Percentiles rank a stretch among this genome's conserved stretches.
These are phyloP conservation scores for Mesotaenium endlicherianum DNA, from an alignment of 139 green algal species.

Conservation along the genomic window DNA sequence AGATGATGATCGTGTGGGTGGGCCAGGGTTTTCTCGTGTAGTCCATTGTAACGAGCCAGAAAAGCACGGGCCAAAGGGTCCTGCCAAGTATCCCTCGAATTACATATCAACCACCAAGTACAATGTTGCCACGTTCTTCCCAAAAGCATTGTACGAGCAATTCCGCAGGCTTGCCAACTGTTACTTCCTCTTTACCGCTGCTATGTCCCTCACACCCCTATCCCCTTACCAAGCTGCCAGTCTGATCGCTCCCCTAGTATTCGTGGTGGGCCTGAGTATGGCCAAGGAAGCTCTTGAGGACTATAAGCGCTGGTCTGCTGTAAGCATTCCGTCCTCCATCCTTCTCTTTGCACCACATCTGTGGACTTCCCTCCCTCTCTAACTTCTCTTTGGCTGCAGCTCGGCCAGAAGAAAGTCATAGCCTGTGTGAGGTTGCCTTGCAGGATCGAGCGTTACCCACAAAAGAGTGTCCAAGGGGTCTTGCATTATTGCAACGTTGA, in stretches of 20 bases:
- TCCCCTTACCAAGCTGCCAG: conserved; percentile 24
- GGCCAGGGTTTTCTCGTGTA: not conserved
- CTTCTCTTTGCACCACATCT: too few relatives aligned
- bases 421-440: too few relatives aligned
- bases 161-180: conserved; percentile 77
- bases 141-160: conserved; percentile 75
- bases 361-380: too few relatives aligned
- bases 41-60: conserved; percentile 43
- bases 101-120: conserved; percentile 76
- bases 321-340: too few relatives aligned
- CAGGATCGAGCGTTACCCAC: too few relatives aligned
- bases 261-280: conserved; percentile 67
- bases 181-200: conserved; percentile 70
- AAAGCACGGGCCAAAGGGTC: not conserved
- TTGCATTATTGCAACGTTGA: too few relatives aligned
- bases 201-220: conserved; percentile 36
- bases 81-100: conserved; percentile 53
- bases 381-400: too few relatives aligned
- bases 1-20: not conserved
- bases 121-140: conserved; percentile 75
- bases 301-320: conserved; percentile 35
- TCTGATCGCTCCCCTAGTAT: conserved; percentile 23
- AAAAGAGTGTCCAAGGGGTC: too few relatives aligned
- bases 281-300: conserved; percentile 79
- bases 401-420: too few relatives aligned